Percentiles rank a stretch among this genome's conserved stretches.
Evolutionary conservation across 306 rosid species (phyloP).

Genomic region (Trifolium pratense): DNA sequence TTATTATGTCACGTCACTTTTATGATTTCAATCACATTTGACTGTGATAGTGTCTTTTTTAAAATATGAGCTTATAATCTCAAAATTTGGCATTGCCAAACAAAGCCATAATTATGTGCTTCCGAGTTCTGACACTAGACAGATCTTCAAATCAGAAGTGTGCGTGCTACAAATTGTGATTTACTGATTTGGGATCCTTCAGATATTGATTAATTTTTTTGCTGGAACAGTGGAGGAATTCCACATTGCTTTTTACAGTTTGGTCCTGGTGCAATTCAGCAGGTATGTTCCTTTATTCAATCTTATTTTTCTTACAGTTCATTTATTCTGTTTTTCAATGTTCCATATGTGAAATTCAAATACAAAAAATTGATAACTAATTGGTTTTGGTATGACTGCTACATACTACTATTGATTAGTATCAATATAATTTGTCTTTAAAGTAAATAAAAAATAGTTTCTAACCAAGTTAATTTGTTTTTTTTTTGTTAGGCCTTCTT

Average conservation of each 20-base stretch:
- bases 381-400: slow-evolving; percentile 6
- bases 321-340: slow-evolving; percentile 12
- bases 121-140: background rate
- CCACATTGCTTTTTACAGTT: slow-evolving; percentile 99
- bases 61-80: too few relatives aligned
- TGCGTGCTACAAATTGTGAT: background rate
- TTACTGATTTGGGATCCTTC: slow-evolving; percentile 17
- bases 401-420: background rate
- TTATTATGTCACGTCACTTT: background rate
- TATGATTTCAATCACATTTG: background rate
- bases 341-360: background rate
- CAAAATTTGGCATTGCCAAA: too few relatives aligned
- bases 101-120: too few relatives aligned
- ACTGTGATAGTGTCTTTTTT: background rate
- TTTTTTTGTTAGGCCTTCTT: too few relatives aligned
- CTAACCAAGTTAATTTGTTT: too few relatives aligned
- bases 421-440: too few relatives aligned
- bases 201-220: slow-evolving; percentile 49
- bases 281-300: slow-evolving; percentile 56
- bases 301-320: slow-evolving; percentile 12
- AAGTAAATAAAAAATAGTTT: too few relatives aligned
- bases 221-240: slow-evolving; percentile 79
- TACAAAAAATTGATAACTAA: background rate
- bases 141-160: background rate
- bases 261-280: slow-evolving; percentile 94